These are phyloP conservation scores for Fusarium subglutinans DNA, from an alignment of 2,329 filamentous ascomycete genomes.

Conservation along the genomic window DNA sequence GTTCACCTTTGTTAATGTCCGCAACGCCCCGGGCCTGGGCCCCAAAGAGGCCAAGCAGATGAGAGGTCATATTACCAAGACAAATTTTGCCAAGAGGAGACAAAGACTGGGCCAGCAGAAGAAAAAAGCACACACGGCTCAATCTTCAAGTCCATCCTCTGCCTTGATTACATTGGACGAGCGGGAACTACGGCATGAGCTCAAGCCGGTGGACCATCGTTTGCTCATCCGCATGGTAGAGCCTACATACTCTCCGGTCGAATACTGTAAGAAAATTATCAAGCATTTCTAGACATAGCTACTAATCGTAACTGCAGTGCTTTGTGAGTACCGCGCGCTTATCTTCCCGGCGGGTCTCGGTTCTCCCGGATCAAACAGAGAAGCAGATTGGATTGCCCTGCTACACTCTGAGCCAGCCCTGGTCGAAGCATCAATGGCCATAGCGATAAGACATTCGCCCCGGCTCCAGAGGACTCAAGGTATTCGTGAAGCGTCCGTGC, in stretches of 20 bases:
- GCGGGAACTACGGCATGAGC: too few species aligned
- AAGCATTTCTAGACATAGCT: rapidly evolving
- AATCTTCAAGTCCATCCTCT: too few species aligned
- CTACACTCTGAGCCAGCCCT: slow-evolving; percentile 39
- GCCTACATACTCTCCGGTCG: background rate
- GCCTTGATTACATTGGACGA: background rate
- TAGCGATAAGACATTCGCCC: slow-evolving; percentile 18
- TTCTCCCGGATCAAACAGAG: background rate
- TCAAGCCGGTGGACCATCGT: background rate
- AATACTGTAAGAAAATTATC: background rate
- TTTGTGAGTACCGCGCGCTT: slow-evolving; percentile 2
- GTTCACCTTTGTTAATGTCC: slow-evolving; percentile 11
- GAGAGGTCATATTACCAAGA: slow-evolving; percentile 12
- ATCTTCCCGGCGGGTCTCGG: background rate
- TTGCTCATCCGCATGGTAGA: background rate
- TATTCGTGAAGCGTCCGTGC: background rate
- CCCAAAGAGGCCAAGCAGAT: slow-evolving; percentile 8
- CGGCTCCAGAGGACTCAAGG: background rate
- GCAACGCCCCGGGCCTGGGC: slow-evolving; percentile 1
- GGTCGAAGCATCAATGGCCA: slow-evolving; percentile 36
- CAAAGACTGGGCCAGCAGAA: background rate
- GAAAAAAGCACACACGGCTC: background rate
- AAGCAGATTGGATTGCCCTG: slow-evolving; percentile 23
- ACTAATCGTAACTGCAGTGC: background rate
- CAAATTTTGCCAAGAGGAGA: slow-evolving; percentile 16